Evolutionary conservation across 106 monocot genomes (phyloP), one percentile per base, ranked within the genome.

Genomic region (Iris macrosiphon): DNA sequence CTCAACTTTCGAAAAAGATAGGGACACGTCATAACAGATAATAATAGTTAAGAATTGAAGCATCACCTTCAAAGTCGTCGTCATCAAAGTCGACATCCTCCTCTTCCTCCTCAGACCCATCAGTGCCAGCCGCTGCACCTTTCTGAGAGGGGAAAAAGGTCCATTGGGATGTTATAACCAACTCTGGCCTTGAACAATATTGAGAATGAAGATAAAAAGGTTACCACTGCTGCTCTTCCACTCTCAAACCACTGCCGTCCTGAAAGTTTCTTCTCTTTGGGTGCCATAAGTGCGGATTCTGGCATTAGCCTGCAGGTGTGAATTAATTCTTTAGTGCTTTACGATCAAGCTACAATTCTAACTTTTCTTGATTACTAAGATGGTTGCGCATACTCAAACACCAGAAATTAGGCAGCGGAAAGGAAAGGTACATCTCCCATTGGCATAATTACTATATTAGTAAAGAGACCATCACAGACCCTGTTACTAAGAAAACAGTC

Each of bases 221-320:
- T 18, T 79, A 96, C 95, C 71, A 26, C 44, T 45, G 85, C 13
- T 65, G 85, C 79, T 69, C 85, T 79, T 75, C 89, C 89, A 39
- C 79, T 86, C 72, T 96, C 89, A 77, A 86, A 96, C 82, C 86
- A 89, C 53, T 83, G 85, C 53, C 90, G 77, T 53, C 89, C 90
- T 7, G 79, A 29, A 40, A 90, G 77, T 49, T 68, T 86, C 70
- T 82, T 96, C 48, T 96, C 90, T 59, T 86, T 96, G 6, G 96
- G 62, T 3, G 68, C 76, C n/a, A 71, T 62, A 45, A 89, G 82
- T 28, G 89, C 95, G 25, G 96, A 86, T 18, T 90, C 96, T 50
- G 96, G 96, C 80, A 96, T 90, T 69, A 96, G 63, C 77, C 96
- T 96, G 71, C 48, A 74, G 35, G 60, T 41, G 40, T 40, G 39